Evolutionary conservation across 768 basidiomycete genomes (phyloP), one percentile per base, ranked within the genome.

Genomic region (Myochromella boudieri): DNA sequence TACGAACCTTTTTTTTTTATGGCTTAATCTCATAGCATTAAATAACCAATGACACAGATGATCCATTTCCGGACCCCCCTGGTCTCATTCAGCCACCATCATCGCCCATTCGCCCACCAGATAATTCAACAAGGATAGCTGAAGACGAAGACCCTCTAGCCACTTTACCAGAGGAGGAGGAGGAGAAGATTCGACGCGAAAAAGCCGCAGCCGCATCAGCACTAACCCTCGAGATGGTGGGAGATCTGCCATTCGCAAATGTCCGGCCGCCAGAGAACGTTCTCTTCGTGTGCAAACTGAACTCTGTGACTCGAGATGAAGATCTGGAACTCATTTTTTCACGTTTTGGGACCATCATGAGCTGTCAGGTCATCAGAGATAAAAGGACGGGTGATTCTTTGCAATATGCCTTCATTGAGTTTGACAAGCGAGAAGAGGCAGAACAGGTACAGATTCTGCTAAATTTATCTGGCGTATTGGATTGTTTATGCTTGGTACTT

Each of bases 321-420:
- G 97, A 98, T 67, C 72, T 99, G 37, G 95, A 98, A 63, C 80
- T 99, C 31, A 99, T 99, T 44, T 99, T 98, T 61, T 94, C 91
- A 26, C 76, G 97, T 22, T 98, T 97, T 58, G 97, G 97, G 6
- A 77, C 78, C 24, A 97, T 99, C 61, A 86, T 97, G 82, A 95
- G 91, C 60, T 98, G 95, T 68, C 95, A 98, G 65, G 91, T 99
- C 42, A 95, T 98, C 52, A 75, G 94, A 28, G 97, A 98, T 65
- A 95, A 95, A 64, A 86, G 82, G 65, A 95, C 94, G 7, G 95
- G 97, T 0, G 97, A 99, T 65, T 94, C 90, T 22, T 67, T 99
- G 51, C 97, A 98, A 63, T 99, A 98, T 62, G 97, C 97, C 7
- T 98, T 99, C 60, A 93, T 99, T 56, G 97, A 99, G 67, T 99